Evolutionary conservation across 2,329 filamentous ascomycete genomes (phyloP).

Genomic region (Penicillium sp.): DNA sequence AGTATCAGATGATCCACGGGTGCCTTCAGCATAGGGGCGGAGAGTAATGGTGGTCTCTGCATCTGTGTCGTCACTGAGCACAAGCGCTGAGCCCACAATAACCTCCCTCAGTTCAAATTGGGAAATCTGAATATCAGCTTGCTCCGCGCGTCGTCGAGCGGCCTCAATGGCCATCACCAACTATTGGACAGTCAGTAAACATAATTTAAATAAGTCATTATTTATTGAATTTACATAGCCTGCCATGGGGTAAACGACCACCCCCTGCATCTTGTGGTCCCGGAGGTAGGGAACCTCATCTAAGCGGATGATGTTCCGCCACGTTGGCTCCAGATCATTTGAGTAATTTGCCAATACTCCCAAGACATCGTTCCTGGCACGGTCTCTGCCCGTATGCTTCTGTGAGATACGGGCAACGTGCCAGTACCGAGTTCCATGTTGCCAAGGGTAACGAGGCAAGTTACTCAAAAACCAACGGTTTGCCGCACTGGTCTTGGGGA

Average conservation of each 20-base stretch:
- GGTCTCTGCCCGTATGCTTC: conserved; percentile 24
- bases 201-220: neutral
- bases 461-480: conserved; percentile 26
- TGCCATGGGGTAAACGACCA: conserved; percentile 27
- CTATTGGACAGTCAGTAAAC: conserved; percentile 9
- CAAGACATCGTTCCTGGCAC: conserved; percentile 29
- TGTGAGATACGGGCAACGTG: conserved; percentile 45
- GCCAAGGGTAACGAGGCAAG: conserved; percentile 51
- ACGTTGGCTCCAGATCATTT: conserved; percentile 24
- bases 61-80: conserved; percentile 50
- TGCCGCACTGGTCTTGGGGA: conserved; percentile 15
- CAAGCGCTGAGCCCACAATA: conserved; percentile 48
- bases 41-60: conserved; percentile 54
- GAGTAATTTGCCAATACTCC: conserved; percentile 30
- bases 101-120: conserved; percentile 52
- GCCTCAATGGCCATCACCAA: conserved; percentile 36
- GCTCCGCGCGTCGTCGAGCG: conserved; percentile 30
- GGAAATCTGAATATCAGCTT: conserved; percentile 37
- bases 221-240: conserved; percentile 21
- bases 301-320: conserved; percentile 30
- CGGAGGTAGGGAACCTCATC: conserved; percentile 29
- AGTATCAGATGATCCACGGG: conserved; percentile 32
- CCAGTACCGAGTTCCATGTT: conserved; percentile 48
- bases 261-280: conserved; percentile 37
- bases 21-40: conserved; percentile 40